phyloP scores from a whole-genome alignment of 1,139 yeast species.

The Debaryomycetaceae sp. region DNA sequence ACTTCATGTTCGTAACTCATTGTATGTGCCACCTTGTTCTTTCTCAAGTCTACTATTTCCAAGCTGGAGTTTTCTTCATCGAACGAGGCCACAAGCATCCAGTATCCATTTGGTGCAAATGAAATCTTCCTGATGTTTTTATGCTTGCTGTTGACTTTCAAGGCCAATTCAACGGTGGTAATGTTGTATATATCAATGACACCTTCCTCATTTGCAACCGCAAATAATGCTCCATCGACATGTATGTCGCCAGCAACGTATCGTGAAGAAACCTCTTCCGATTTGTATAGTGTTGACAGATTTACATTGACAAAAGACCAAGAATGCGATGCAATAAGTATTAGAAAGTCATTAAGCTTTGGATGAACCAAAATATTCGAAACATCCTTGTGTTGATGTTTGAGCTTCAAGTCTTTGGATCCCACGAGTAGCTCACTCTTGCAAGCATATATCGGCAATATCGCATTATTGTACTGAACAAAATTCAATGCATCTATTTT shows the following conservation, averaged over 20 bases:
- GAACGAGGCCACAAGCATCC: slow-evolving; percentile 19
- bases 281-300: slow-evolving; percentile 8
- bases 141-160: slow-evolving; percentile 28
- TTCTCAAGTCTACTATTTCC: slow-evolving; percentile 60
- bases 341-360: slow-evolving; percentile 22
- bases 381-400: slow-evolving; percentile 10
- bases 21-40: slow-evolving; percentile 30
- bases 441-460: slow-evolving; percentile 17
- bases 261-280: slow-evolving; percentile 6
- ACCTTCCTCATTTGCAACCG: slow-evolving; percentile 40
- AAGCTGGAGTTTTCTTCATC: slow-evolving; percentile 17
- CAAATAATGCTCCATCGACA: slow-evolving; percentile 63
- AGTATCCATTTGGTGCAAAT: slow-evolving; percentile 69
- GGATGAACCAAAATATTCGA: slow-evolving; percentile 31
- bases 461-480: slow-evolving; percentile 9
- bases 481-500: slow-evolving; percentile 13
- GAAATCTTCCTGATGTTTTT: slow-evolving; percentile 32
- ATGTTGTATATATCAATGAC: slow-evolving; percentile 42
- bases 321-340: slow-evolving; percentile 22
- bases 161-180: slow-evolving; percentile 34
- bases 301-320: slow-evolving; percentile 29
- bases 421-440: slow-evolving; percentile 16
- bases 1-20: slow-evolving; percentile 15
- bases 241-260: slow-evolving; percentile 46
- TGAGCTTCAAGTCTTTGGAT: slow-evolving; percentile 5